A percentile compares a stretch with the other conserved stretches of the same genome.
These are phyloP conservation scores for Sclerotinia nivalis DNA, from an alignment of 2,329 filamentous ascomycete species.

Conservation along the genomic window DNA sequence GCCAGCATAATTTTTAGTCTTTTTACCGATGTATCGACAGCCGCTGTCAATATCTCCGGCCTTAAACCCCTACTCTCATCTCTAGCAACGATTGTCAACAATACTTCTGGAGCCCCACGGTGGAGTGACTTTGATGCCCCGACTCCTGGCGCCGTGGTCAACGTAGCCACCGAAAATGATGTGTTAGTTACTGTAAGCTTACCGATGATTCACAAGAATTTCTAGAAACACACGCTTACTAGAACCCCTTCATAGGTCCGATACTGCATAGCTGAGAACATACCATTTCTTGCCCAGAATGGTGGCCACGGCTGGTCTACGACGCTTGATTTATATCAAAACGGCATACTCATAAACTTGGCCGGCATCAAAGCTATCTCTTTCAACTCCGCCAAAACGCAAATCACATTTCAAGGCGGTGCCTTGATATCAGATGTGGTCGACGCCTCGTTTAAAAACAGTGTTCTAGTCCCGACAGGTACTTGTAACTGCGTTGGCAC, in stretches of 20 bases:
- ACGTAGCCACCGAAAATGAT: too few species aligned
- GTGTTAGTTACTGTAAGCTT: too few species aligned
- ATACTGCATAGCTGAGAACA: slow-evolving; percentile 4
- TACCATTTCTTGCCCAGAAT: slow-evolving; percentile 25
- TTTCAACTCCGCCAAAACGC: slow-evolving; percentile 8
- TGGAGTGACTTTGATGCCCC: too few species aligned
- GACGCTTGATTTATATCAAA: background rate
- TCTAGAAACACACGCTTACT: too few species aligned
- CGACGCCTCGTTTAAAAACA: background rate
- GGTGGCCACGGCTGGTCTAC: slow-evolving; percentile 24
- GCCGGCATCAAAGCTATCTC: slow-evolving; percentile 6
- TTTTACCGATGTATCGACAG: too few species aligned
- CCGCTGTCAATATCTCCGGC: too few species aligned
- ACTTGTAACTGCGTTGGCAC: slow-evolving; percentile 23
- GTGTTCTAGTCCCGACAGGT: slow-evolving; percentile 16
- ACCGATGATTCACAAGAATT: too few species aligned
- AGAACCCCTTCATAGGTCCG: background rate
- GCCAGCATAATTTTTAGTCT: too few species aligned
- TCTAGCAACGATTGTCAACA: too few species aligned
- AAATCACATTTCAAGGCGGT: slow-evolving; percentile 22
- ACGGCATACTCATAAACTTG: slow-evolving; percentile 21
- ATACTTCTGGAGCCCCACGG: too few species aligned
- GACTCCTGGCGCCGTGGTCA: too few species aligned
- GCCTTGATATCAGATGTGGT: slow-evolving; percentile 10
- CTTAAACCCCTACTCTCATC: too few species aligned